Base-by-base conservation (phyloP, 331 rosid genomes). In the Dryas integrifolia region DNA sequence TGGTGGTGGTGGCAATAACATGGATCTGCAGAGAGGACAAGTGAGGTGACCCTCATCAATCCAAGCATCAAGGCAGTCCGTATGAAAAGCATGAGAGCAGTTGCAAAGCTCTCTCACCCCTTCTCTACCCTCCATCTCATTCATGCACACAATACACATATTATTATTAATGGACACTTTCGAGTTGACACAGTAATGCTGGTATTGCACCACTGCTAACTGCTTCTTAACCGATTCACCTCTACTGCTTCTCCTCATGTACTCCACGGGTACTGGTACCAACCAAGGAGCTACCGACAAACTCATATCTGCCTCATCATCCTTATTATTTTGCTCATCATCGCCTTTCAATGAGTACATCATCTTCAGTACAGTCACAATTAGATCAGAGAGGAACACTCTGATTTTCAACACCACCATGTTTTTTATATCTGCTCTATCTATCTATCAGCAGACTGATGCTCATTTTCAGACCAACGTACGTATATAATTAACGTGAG, bases 11-110 rank as follows among this genome's bases (percentile, higher is more conserved):
- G 76, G 52, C 46, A 70, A 46, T 0, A 82, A 60, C 68, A 52
- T 71, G 5, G 86, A 73, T 59, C 80, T 66, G 16, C 86, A 82
- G 3, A 82, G 65, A 74, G 85, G 82, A 7, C 86, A 78, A 14
- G 69, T 65, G 0, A 2, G 47, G 6, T 75, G 80, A 39, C 78
- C 77, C 55, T 71, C 58, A 9, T 60, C 83, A 30, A 79, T 52
- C 86, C 79, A 82, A 53, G 18, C 51, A 67, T 75, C 85, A 3
- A 82, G 35, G 41, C 85, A 82, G n/a, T 82, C 78, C 16, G 3
- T 65, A 39, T 82, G 85, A 35, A 82, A 78, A 58, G 59, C 74
- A 60, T 82, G 83, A 16, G 48, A 7, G 30, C 80, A 78, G 18
- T 78, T 78, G 68, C 65, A 58, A 3, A 56, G 83, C 51, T 70